Evolutionary conservation across 306 rosid genomes (phyloP), one percentile per base, ranked within the genome.

Genomic region (Phaseolus lunatus): DNA sequence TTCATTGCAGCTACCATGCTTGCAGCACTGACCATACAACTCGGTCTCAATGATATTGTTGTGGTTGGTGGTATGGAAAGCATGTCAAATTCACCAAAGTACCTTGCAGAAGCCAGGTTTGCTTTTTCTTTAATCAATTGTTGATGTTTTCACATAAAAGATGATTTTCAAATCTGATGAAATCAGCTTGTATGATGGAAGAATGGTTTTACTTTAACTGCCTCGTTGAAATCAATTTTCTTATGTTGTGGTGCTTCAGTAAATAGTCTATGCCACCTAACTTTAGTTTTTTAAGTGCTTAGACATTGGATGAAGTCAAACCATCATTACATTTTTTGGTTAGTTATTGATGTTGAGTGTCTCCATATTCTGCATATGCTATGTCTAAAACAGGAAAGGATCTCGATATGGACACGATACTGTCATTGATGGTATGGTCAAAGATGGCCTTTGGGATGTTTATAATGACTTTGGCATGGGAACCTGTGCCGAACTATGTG

Each of bases 371-470:
- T 68, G 43, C 24, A 61, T 62, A 33, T 61, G 3, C 69, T 79
- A 27, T 74, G 66, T 72, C 82, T 39, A 44, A 76, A 83, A 67
- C 91, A 94, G 97, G 86, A 89, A 83, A 70, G 98, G 97, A 27
- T 90, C 97, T 69, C 97, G 93, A 61, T 84, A 83, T 54, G 98
- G 97, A 87, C 87, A 94, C 77, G 96, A 92, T 82, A 85, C 87
- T n/a, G 61, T 94, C 79, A 72, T 94, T 10, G 97, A 94, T 69
- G 98, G 96, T 52, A 94, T 92, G 98, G 71, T 92, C 31, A 94
- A 92, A 81, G 98, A 94, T 84, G 97, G 98, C 63, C 90, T 94
- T 49, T 94, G 98, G 98, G 98, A 94, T 87, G 97, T 88, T 77
- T 94, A 92, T 78, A 94, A 94, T 74, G 93, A 89, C 86, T 80